phyloP scores from a whole-genome alignment of 441 rosid species.

The Erysimum cheiri region DNA sequence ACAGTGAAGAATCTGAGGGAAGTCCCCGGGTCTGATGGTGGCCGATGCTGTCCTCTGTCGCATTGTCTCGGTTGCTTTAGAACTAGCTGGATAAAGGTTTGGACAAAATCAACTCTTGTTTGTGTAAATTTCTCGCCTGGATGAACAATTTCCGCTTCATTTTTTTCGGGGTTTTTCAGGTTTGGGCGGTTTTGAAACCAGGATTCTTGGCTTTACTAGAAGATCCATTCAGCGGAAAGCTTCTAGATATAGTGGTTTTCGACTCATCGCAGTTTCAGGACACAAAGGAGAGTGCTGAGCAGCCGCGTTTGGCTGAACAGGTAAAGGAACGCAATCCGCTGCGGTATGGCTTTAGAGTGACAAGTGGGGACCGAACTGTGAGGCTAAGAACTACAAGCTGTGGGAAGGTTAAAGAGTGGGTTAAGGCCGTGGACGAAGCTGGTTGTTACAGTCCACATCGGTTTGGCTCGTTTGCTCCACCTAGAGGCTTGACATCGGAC shows the following conservation, averaged over 20 bases:
- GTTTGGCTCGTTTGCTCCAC: conserved; percentile 76
- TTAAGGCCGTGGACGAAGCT: conserved; percentile 64
- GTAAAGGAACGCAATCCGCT: conserved; percentile 66
- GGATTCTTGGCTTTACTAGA: conserved; percentile 76
- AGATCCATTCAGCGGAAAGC: conserved; percentile 64
- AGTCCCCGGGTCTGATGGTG: conserved; percentile 45
- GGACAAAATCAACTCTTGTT: neutral
- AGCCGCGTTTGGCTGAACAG: conserved; percentile 58
- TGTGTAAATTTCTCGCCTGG: neutral
- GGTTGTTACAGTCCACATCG: conserved; percentile 74
- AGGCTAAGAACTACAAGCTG: conserved; percentile 57
- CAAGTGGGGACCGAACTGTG: conserved; percentile 62
- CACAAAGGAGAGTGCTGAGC: conserved; percentile 48
- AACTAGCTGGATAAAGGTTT: conserved; percentile 68
- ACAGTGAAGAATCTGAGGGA: conserved; percentile 66
- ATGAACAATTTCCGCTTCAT: neutral
- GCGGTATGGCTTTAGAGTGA: conserved; percentile 61
- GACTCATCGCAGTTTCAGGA: conserved; percentile 50
- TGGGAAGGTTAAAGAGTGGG: conserved; percentile 70
- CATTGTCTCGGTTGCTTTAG: conserved; percentile 55
- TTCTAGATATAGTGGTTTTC: conserved; percentile 69
- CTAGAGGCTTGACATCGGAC: conserved; percentile 69
- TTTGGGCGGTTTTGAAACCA: conserved; percentile 80
- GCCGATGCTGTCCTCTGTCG: conserved; percentile 48
- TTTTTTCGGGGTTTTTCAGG: conserved; percentile 45